These are phyloP conservation scores for Thielaviopsis ethacetica DNA, from an alignment of 2,329 filamentous ascomycete species.

Conservation along the genomic window DNA sequence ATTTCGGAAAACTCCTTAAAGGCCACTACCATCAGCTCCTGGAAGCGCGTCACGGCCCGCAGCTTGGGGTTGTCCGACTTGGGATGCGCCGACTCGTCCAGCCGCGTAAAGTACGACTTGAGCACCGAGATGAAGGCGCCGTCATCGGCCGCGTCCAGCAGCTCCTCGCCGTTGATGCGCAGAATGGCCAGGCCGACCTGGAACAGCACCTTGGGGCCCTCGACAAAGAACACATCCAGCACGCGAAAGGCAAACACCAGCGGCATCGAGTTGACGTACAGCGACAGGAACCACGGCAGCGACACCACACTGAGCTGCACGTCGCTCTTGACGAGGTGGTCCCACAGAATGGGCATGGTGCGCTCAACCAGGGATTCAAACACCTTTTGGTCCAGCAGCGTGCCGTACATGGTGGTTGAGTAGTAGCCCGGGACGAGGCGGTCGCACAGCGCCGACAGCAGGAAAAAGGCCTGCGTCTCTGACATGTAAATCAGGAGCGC, in stretches of 20 bases:
- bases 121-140: constrained; percentile 93
- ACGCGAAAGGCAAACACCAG: constrained; percentile 94
- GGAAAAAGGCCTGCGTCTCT: constrained; percentile 86
- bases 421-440: constrained; percentile 91
- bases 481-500: constrained; percentile 98
- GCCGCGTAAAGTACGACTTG: constrained; percentile 81
- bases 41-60: constrained; percentile 84
- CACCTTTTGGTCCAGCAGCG: constrained; percentile 86
- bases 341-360: constrained; percentile 97
- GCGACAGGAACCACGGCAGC: constrained; percentile 89
- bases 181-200: constrained; percentile 95
- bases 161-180: constrained; percentile 88
- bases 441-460: constrained; percentile 82
- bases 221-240: constrained; percentile 93
- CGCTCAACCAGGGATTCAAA: constrained; percentile 97
- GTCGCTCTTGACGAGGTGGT: constrained; percentile 91
- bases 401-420: constrained; percentile 98
- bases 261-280: constrained; percentile 99
- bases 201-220: constrained; percentile 93
- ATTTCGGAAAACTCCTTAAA: constrained; percentile 97
- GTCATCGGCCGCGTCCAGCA: constrained; percentile 84
- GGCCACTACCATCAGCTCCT: constrained; percentile 96
- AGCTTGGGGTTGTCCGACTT: constrained; percentile 91
- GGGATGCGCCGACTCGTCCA: constrained; percentile 92
- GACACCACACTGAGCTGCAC: constrained; percentile 96